These are phyloP conservation scores for Colletotrichum salicis DNA, from an alignment of 2,329 filamentous ascomycete genomes.

Conservation along the genomic window DNA sequence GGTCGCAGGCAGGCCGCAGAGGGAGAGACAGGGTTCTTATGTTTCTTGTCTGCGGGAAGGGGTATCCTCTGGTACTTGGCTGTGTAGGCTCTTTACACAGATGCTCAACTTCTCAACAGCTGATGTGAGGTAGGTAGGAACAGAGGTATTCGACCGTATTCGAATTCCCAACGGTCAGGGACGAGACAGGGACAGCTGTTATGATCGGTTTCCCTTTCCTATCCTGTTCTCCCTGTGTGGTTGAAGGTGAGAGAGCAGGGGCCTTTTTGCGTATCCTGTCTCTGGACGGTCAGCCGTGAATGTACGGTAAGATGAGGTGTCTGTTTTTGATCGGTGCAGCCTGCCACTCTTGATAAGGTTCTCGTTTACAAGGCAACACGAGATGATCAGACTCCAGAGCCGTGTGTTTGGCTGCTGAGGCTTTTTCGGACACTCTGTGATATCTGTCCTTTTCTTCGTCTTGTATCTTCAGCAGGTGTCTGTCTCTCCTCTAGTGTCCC, in stretches of 20 bases:
- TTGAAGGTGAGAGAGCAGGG: background rate
- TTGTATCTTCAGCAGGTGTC: background rate
- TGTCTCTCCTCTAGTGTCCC: background rate
- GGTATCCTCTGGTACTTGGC: no score
- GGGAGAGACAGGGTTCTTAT: background rate
- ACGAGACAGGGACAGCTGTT: slow-evolving; percentile 2
- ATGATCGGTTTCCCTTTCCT: slow-evolving; percentile 16
- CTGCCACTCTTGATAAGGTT: background rate
- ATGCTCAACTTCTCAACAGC: background rate
- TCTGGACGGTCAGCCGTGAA: background rate
- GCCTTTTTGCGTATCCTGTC: slow-evolving; percentile 2
- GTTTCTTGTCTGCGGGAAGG: background rate
- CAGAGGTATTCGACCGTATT: background rate
- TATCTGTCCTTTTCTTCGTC: background rate
- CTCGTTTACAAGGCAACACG: background rate
- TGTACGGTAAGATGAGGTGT: background rate
- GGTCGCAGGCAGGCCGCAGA: background rate
- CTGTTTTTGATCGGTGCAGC: background rate
- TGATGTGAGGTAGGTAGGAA: background rate
- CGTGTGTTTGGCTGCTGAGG: background rate
- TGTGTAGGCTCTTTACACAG: background rate
- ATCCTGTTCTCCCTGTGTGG: background rate
- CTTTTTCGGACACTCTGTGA: no score
- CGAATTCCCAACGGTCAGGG: background rate
- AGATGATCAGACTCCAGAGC: background rate